These are phyloP conservation scores for Hypholoma fasciculare DNA, from an alignment of 768 basidiomycete species.

Conservation along the genomic window DNA sequence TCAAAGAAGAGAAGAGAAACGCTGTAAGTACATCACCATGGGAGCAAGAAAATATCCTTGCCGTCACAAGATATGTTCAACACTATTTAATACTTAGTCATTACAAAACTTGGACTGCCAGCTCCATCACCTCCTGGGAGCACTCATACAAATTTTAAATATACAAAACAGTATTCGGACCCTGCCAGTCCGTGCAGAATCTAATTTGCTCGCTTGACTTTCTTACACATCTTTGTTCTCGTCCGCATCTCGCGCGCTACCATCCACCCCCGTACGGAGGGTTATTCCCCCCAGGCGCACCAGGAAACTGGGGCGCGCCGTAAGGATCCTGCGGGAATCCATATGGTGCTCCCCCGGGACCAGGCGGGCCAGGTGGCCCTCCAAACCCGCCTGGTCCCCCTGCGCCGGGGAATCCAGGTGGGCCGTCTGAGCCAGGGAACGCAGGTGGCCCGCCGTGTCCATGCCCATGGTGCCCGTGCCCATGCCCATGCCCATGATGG, in stretches of 20 bases:
- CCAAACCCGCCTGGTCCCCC: slow-evolving; percentile 29
- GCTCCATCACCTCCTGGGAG: too few relatives aligned
- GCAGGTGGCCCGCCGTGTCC: slow-evolving; percentile 8
- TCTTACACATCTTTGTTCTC: background rate
- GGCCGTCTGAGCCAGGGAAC: slow-evolving; percentile 19
- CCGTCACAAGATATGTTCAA: too few relatives aligned
- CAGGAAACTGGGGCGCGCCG: slow-evolving; percentile 28
- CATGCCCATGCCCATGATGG: slow-evolving; percentile 9
- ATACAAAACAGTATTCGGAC: too few relatives aligned
- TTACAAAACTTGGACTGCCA: too few relatives aligned
- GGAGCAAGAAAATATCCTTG: too few relatives aligned
- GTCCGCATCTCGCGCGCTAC: slow-evolving; percentile 7
- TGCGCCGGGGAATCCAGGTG: slow-evolving; percentile 38
- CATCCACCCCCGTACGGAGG: slow-evolving; percentile 11
- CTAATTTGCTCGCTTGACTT: background rate
- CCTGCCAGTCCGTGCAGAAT: too few relatives aligned
- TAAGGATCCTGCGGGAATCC: slow-evolving; percentile 38
- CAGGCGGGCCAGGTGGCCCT: slow-evolving; percentile 16
- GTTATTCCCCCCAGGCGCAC: slow-evolving; percentile 15
- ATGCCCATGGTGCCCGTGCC: background rate
- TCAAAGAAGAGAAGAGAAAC: too few relatives aligned
- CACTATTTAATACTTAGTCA: too few relatives aligned
- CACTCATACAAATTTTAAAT: too few relatives aligned
- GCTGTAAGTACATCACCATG: too few relatives aligned
- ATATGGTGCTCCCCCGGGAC: slow-evolving; percentile 20